Conservation (phyloP, 1,139 yeast genomes). For the Wickerhamomyces sp. region DNA sequence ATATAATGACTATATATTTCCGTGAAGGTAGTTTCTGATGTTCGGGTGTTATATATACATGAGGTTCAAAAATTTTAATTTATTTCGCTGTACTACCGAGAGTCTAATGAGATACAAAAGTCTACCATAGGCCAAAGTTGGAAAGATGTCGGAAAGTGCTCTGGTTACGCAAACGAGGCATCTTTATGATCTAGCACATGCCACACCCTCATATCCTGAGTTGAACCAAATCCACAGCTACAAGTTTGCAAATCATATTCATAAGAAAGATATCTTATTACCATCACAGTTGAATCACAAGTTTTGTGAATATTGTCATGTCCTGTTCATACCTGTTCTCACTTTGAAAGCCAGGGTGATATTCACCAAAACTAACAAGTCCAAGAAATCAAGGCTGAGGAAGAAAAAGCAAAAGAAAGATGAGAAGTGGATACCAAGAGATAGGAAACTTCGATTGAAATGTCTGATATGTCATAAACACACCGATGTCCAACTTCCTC, state of each 20-base stretch:
- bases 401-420: not conserved
- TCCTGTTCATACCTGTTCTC: constrained; percentile 40
- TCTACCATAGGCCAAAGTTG: no score
- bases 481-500: constrained; percentile 12
- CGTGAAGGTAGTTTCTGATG: no score
- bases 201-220: not conserved
- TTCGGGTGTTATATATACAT: no score
- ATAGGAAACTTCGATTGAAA: constrained; percentile 25
- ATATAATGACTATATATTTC: no score
- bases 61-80: no score
- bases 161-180: not conserved
- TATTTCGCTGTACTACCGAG: no score
- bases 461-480: constrained; percentile 30
- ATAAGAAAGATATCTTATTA: not conserved
- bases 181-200: not conserved
- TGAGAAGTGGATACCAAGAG: constrained; percentile 10
- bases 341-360: constrained; percentile 31
- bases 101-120: no score
- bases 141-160: not conserved
- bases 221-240: not conserved
- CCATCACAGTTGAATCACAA: not conserved
- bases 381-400: not conserved
- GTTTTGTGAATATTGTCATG: constrained; percentile 41
- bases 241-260: not conserved
- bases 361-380: constrained; percentile 14